These are phyloP conservation scores for Begonia loranthoides DNA, from an alignment of 306 rosid species.

Conservation along the genomic window DNA sequence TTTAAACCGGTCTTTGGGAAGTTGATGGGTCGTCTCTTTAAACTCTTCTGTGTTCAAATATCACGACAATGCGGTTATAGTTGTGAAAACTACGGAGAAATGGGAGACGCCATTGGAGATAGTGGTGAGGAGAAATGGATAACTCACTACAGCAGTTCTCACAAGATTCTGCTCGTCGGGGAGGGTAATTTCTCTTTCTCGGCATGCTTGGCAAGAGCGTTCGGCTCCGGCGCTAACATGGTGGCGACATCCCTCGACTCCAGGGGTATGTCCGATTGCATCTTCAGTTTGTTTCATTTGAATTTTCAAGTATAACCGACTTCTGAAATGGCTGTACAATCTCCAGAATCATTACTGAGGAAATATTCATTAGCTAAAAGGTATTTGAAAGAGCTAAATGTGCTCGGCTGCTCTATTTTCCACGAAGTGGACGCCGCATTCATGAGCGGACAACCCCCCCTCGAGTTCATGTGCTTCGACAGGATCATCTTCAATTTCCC, in stretches of 20 bases:
- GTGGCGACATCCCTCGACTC: slow-evolving; percentile 9
- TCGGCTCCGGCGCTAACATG: slow-evolving; percentile 2
- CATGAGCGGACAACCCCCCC: slow-evolving; percentile 26
- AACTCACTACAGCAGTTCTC: not conserved
- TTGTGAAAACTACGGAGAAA: too few species aligned
- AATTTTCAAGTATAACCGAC: too few species aligned
- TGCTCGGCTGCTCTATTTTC: not conserved
- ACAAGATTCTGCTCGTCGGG: slow-evolving; percentile 4
- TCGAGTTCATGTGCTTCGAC: slow-evolving; percentile 33
- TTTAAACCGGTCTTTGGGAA: too few species aligned
- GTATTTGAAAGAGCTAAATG: not conserved
- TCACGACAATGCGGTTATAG: too few species aligned
- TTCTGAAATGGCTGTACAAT: too few species aligned
- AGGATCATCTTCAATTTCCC: slow-evolving; percentile 41
- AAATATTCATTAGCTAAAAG: not conserved
- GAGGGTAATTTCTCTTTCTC: slow-evolving; percentile 16
- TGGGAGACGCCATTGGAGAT: not conserved
- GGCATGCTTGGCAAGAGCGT: slow-evolving; percentile 6
- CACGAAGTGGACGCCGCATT: slow-evolving; percentile 34
- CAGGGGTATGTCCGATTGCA: slow-evolving; percentile 2
- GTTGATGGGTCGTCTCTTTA: too few species aligned
- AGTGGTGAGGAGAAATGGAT: not conserved
- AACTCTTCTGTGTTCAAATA: too few species aligned
- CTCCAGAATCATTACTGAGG: not conserved
- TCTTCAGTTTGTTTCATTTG: too few species aligned